phyloP scores from a whole-genome alignment of 139 green algal genomes.

The Chara braunii region DNA sequence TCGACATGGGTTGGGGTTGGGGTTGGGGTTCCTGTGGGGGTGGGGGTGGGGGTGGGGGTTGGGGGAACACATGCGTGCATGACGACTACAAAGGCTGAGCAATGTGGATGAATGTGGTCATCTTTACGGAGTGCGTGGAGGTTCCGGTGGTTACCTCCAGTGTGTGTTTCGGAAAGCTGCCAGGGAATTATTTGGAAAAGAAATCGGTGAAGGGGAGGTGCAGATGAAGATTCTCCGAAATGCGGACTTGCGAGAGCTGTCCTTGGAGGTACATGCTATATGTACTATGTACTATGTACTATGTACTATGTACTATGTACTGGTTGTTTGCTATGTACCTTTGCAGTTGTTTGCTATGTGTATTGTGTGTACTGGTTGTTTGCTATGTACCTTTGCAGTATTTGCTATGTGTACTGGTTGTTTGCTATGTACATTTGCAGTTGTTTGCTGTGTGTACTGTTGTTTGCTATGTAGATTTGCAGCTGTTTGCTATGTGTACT shows the following conservation, averaged over 20 bases:
- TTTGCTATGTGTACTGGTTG: too few relatives aligned
- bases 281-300: slow-evolving; percentile 6
- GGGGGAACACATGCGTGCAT: not conserved
- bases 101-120: slow-evolving; percentile 12
- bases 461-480: too few relatives aligned
- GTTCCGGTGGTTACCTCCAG: slow-evolving; percentile 79
- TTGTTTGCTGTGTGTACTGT: too few relatives aligned
- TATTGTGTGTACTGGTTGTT: too few relatives aligned
- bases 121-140: slow-evolving; percentile 49
- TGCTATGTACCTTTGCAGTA: too few relatives aligned
- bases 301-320: slow-evolving; percentile 7
- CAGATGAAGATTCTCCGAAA: slow-evolving; percentile 55
- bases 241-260: slow-evolving; percentile 63
- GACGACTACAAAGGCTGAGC: slow-evolving; percentile 22
- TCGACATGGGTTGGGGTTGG: slow-evolving; percentile 3
- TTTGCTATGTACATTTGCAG: too few relatives aligned
- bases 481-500: too few relatives aligned
- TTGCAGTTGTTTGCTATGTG: too few relatives aligned
- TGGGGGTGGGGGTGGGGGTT: not conserved
- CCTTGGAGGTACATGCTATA: slow-evolving; percentile 10
- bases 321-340: slow-evolving; percentile 1
- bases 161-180: slow-evolving; percentile 66
- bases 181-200: slow-evolving; percentile 54
- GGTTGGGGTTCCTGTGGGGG: not conserved
- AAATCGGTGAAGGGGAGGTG: slow-evolving; percentile 57